Evolutionary conservation across 73 alveolate species (phyloP).

Genomic region (Stentor roeselii): DNA sequence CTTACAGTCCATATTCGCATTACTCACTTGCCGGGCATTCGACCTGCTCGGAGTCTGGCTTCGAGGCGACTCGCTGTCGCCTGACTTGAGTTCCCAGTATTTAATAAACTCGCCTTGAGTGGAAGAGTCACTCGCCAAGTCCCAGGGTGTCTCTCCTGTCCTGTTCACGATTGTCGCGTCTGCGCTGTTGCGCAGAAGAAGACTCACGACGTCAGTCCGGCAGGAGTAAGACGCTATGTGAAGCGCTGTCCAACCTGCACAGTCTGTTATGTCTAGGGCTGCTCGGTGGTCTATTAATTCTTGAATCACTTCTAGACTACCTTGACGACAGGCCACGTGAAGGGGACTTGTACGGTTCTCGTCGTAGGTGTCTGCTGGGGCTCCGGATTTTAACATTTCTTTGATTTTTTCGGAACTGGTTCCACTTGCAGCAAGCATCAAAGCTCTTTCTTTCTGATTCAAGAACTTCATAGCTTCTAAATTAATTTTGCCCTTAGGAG

Average conservation of each 20-base stretch:
- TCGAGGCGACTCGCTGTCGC: not conserved
- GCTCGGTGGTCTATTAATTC: slow-evolving; percentile 25
- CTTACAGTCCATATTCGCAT: too few species aligned
- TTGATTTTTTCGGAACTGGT: not conserved
- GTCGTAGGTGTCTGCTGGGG: slow-evolving; percentile 27
- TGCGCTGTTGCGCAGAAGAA: not conserved
- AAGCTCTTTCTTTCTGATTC: not conserved
- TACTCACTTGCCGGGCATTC: too few species aligned
- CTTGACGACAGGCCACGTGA: slow-evolving; percentile 34
- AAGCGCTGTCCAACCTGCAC: slow-evolving; percentile 26
- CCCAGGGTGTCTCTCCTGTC: slow-evolving; percentile 32
- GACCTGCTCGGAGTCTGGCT: not conserved
- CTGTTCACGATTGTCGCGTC: slow-evolving; percentile 25
- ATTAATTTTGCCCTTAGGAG: slow-evolving; percentile 16
- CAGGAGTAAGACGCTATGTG: slow-evolving; percentile 22
- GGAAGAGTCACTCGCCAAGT: slow-evolving; percentile 16
- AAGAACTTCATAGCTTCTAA: slow-evolving; percentile 7
- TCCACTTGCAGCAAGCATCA: slow-evolving; percentile 13
- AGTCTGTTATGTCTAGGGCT: slow-evolving; percentile 18
- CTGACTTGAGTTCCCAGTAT: not conserved
- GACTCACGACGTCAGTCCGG: not conserved
- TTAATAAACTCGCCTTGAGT: slow-evolving; percentile 23
- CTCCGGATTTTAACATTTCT: slow-evolving; percentile 10
- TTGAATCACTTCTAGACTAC: slow-evolving; percentile 7
- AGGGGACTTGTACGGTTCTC: slow-evolving; percentile 32